Conservation (phyloP, 73 alveolate genomes). For the Symbiodinium pilosum region DNA sequence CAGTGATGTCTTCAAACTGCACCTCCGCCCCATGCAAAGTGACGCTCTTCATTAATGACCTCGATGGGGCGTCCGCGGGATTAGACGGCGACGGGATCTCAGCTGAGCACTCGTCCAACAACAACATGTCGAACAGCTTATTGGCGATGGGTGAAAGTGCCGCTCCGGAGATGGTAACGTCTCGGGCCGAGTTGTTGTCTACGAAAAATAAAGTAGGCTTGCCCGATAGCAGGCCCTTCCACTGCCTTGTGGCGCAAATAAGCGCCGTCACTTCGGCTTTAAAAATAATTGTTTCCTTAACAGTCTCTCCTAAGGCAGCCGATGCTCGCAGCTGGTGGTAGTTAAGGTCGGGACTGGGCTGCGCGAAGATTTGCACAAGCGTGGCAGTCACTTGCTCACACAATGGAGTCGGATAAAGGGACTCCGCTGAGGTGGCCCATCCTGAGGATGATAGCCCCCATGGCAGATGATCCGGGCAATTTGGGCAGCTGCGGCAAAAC, state of each 20-base stretch:
- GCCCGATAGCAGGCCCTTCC: background rate
- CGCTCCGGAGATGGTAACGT: background rate
- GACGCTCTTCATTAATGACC: too few relatives aligned
- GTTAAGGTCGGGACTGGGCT: too few relatives aligned
- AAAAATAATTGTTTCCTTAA: background rate
- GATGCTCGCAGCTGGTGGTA: too few relatives aligned
- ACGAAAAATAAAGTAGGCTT: background rate
- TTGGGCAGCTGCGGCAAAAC: too few relatives aligned
- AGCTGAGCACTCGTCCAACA: background rate
- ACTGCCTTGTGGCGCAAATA: background rate
- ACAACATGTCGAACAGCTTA: background rate
- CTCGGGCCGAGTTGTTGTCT: conserved; percentile 12
- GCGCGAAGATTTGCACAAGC: too few relatives aligned
- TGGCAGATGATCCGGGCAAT: too few relatives aligned
- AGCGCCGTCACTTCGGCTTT: background rate
- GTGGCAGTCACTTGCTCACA: too few relatives aligned
- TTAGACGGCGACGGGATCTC: background rate
- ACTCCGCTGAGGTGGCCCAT: too few relatives aligned
- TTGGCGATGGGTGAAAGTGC: background rate
- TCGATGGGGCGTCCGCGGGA: background rate
- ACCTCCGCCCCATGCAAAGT: too few relatives aligned
- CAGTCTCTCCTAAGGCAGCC: background rate
- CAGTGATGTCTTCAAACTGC: too few relatives aligned
- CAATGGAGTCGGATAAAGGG: too few relatives aligned
- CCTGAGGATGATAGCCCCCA: too few relatives aligned